phyloP scores from a whole-genome alignment of 805 yeast species.

The Yarrowia sp. region DNA sequence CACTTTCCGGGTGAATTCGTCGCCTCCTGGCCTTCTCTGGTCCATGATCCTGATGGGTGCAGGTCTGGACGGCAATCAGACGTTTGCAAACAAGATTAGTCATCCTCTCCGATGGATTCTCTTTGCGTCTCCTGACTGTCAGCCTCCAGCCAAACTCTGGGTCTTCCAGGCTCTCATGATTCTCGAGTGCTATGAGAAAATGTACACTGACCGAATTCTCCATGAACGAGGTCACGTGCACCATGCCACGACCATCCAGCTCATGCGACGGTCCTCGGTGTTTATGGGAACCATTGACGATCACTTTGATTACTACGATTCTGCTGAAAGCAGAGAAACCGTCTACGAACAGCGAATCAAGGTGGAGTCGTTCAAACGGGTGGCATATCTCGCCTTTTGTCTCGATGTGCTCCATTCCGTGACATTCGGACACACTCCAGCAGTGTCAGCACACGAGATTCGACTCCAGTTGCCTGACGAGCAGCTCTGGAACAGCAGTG shows the following conservation, averaged over 20 bases:
- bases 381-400: slow-evolving; percentile 82
- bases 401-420: slow-evolving; percentile 81
- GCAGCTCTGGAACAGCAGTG: slow-evolving; percentile 59
- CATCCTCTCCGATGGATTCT: slow-evolving; percentile 71
- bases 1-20: slow-evolving; percentile 58
- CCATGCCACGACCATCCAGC: slow-evolving; percentile 84
- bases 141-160: slow-evolving; percentile 79
- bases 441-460: slow-evolving; percentile 63
- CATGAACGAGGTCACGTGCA: slow-evolving; percentile 87
- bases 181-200: slow-evolving; percentile 81
- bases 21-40: slow-evolving; percentile 60
- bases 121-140: slow-evolving; percentile 73
- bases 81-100: slow-evolving; percentile 58
- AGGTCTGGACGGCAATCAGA: slow-evolving; percentile 50
- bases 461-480: slow-evolving; percentile 69
- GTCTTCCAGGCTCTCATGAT: slow-evolving; percentile 74
- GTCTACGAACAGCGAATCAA: slow-evolving; percentile 32
- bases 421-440: slow-evolving; percentile 74
- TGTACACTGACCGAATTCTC: slow-evolving; percentile 67
- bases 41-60: slow-evolving; percentile 67
- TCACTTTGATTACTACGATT: slow-evolving; percentile 29
- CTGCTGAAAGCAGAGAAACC: slow-evolving; percentile 24
- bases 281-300: slow-evolving; percentile 50
- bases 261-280: slow-evolving; percentile 75
- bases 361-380: slow-evolving; percentile 76